Base-by-base conservation (phyloP, 2,329 filamentous ascomycete species). In the Alternaria sp. region DNA sequence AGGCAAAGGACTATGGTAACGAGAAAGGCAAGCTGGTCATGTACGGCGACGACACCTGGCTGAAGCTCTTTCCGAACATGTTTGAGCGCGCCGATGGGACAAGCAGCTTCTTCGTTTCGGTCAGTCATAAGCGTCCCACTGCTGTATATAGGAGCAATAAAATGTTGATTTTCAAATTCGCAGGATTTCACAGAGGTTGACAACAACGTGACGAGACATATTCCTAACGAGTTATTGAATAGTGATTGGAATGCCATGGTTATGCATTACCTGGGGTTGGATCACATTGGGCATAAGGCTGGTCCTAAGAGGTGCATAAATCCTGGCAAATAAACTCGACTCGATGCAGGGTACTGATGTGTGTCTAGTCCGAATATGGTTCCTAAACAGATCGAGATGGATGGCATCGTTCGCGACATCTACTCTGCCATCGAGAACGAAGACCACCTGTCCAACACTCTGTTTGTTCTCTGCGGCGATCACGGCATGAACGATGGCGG, bases 401-500 rank as follows among this genome's bases (percentile, higher is more conserved):
- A 98, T 73, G 84, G 80, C 1, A 90, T 98, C 64, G 89, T 97
- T 40, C 83, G 84, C 63, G 81, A 87, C 59, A 90, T 99, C 27
- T 97, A 92, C 74, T 82, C 85, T 12, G 90, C 92, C 7, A 91
- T 99, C 66, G 85, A 91, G 72, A 85, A 84, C 4, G 81, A 91
- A 57, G 75, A 85, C 1, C 90, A 97, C 77, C 87, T 97, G 1
- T 75, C 87, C 32, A 91, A 91, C 5, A 93, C 94, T 0, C 81
- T 99, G 2, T 85, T 99, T 46, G 89, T 99, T 3, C 81, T 99
- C 7, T 93, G 90, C 58, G 95, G 95, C 57, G 96, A 99, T 72
- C 95, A 99, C 75, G 95, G 95, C n/a, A 99, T 99, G 95, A 99
- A 98, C 70, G 94, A 98, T 70, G 95, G 92, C 20, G 95, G 95